phyloP scores from a whole-genome alignment of 768 basidiomycete genomes.

The Holtermanniella nyarrowii region DNA sequence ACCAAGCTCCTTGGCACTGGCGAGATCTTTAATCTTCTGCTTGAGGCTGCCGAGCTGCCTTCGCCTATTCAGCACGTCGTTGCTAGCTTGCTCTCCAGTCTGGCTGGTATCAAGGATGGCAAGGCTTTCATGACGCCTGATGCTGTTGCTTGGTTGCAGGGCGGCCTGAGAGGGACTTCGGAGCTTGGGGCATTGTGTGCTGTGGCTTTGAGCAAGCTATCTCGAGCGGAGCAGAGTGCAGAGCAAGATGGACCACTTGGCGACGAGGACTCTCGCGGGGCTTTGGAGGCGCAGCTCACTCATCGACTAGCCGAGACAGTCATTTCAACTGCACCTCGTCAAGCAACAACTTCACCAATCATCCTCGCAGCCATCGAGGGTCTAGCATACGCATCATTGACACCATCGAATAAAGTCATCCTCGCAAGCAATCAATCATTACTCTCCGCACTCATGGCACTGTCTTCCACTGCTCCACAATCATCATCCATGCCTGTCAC shows the following conservation, averaged over 20 bases:
- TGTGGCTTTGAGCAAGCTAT: constrained; percentile 68
- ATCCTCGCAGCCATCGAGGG: constrained; percentile 66
- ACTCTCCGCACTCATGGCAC: constrained; percentile 37
- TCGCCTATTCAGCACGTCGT: constrained; percentile 50
- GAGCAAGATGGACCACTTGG: constrained; percentile 25
- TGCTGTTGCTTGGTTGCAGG: constrained; percentile 58
- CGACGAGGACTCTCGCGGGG: constrained; percentile 4
- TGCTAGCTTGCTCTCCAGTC: constrained; percentile 65
- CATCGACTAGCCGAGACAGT: constrained; percentile 50
- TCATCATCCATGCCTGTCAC: constrained; percentile 26
- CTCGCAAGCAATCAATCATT: constrained; percentile 52
- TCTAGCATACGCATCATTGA: constrained; percentile 66
- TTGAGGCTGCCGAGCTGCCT: constrained; percentile 62
- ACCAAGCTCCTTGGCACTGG: neutral
- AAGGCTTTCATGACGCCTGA: constrained; percentile 54
- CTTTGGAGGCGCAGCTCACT: constrained; percentile 47
- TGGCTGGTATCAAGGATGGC: constrained; percentile 62
- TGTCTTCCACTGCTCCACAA: constrained; percentile 14
- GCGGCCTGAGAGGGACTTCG: constrained; percentile 47
- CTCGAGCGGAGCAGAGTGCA: constrained; percentile 42
- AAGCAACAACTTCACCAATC: constrained; percentile 43
- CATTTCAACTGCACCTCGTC: constrained; percentile 37
- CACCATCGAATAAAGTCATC: constrained; percentile 54
- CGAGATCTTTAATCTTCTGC: constrained; percentile 12
- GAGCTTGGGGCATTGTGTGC: constrained; percentile 57